Conservation (phyloP, 2,329 filamentous ascomycete genomes). For the Phialocephala sp. region DNA sequence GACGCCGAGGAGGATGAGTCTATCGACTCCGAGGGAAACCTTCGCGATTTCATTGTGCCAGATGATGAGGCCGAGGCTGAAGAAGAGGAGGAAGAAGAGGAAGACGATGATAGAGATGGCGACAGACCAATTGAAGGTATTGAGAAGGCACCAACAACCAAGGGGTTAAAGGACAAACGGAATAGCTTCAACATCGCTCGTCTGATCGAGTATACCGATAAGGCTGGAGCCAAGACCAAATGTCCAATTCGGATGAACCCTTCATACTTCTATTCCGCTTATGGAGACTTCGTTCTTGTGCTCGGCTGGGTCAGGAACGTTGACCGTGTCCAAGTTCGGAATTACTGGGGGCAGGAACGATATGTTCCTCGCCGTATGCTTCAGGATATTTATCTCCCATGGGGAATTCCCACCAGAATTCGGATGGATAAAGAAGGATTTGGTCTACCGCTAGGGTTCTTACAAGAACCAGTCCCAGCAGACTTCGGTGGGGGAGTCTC, state of each 20-base stretch:
- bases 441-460: slow-evolving; percentile 4
- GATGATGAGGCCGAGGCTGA: background rate
- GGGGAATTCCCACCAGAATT: slow-evolving; percentile 12
- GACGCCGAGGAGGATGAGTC: too few relatives aligned
- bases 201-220: slow-evolving; percentile 16
- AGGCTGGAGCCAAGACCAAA: slow-evolving; percentile 1
- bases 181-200: slow-evolving; percentile 11
- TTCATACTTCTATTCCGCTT: slow-evolving; percentile 8
- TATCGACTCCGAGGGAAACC: background rate
- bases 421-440: background rate
- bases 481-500: background rate
- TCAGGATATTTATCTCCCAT: slow-evolving; percentile 11
- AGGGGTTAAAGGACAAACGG: background rate
- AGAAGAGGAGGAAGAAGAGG: too few relatives aligned
- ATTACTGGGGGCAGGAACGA: slow-evolving; percentile 15
- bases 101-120: background rate
- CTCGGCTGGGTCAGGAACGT: background rate
- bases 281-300: slow-evolving; percentile 17
- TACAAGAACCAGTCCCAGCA: background rate
- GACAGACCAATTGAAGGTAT: background rate
- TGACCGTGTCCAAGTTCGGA: slow-evolving; percentile 16
- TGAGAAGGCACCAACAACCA: background rate
- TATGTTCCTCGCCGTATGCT: slow-evolving; percentile 17
- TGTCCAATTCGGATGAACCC: slow-evolving; percentile 3
- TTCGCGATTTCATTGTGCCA: background rate